Base-by-base conservation (phyloP, 805 yeast genomes). In the Candida corydali region DNA sequence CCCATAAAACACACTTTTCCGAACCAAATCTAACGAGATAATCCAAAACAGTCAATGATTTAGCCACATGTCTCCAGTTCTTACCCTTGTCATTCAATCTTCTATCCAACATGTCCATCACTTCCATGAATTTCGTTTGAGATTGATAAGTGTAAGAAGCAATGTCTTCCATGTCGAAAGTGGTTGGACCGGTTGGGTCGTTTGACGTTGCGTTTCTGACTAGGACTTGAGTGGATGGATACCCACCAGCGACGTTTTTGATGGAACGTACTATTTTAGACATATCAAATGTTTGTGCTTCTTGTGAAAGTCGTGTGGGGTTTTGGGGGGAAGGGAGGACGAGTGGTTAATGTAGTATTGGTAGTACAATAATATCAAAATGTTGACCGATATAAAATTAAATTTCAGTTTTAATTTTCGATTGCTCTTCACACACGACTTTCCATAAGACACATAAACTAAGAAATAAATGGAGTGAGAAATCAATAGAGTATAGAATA, bases 41-140 rank as follows among this genome's bases (percentile, higher is more conserved):
- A 52, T 89, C 96, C 48, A 91, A 70, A n/a, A 91, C 80, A 2
- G 95, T 83, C 43, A 91, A 70, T 1, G 95, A 81, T 60, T 91
- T 93, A 44, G 94, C 89, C 34, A 91, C 89, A 57, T 91, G 98
- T 47, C 96, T 76, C 97, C 97, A 91, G 63, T 91, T 85, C 59
- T 88, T 89, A 43, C 98, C 98, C 67, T 89, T 89, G 56, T 91
- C 98, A 54, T 91, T 91, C 46, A 91, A 66, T 45, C 98, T 75
- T 47, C 87, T 78, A 63, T 91, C 97, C 30, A 91, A 63, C 82
- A 91, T 87, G 54, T 91, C 97, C 94, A 91, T 85, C 32, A 88
- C 78, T 54, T 88, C 95, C 52, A 87, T 71, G 50, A 88, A 79
- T 50, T 86, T 94, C 5, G 82, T 78, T 44, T 63, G 72, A 52